phyloP scores from a whole-genome alignment of 805 yeast genomes.

The Candida sakaeoensis region DNA sequence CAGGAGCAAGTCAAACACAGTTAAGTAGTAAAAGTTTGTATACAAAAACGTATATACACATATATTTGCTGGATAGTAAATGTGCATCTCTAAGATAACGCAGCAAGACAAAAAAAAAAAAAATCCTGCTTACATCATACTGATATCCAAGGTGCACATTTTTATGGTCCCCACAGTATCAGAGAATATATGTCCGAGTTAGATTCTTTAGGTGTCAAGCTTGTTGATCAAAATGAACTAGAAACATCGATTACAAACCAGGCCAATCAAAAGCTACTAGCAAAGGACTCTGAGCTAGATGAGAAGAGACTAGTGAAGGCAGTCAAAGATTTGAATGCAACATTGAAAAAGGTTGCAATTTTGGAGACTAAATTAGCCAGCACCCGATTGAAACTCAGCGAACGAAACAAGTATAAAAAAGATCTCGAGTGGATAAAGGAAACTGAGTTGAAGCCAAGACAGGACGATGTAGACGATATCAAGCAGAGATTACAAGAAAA shows the following conservation, averaged over 20 bases:
- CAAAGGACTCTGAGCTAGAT: constrained; percentile 71
- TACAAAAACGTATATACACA: no score
- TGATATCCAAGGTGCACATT: no score
- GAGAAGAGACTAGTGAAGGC: constrained; percentile 71
- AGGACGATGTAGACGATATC: constrained; percentile 59
- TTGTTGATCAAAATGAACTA: constrained; percentile 77
- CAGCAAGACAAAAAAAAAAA: not conserved
- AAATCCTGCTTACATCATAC: not conserved
- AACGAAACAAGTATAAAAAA: constrained; percentile 47
- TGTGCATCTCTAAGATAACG: not conserved
- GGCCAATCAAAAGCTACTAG: constrained; percentile 60
- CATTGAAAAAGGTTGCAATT: constrained; percentile 39
- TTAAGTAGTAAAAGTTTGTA: not conserved
- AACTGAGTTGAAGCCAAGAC: constrained; percentile 50
- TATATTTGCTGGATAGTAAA: no score
- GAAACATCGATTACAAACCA: constrained; percentile 67
- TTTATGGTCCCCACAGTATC: not conserved
- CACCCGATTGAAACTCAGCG: constrained; percentile 63
- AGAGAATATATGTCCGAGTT: not conserved
- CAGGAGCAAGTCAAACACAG: constrained; percentile 15
- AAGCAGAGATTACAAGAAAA: constrained; percentile 30
- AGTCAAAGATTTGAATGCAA: constrained; percentile 41
- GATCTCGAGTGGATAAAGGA: constrained; percentile 52
- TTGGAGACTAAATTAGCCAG: constrained; percentile 48
- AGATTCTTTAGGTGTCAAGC: constrained; percentile 18